Conservation (phyloP, 345 rosid genomes). For the Bruguiera gymnorhiza region DNA sequence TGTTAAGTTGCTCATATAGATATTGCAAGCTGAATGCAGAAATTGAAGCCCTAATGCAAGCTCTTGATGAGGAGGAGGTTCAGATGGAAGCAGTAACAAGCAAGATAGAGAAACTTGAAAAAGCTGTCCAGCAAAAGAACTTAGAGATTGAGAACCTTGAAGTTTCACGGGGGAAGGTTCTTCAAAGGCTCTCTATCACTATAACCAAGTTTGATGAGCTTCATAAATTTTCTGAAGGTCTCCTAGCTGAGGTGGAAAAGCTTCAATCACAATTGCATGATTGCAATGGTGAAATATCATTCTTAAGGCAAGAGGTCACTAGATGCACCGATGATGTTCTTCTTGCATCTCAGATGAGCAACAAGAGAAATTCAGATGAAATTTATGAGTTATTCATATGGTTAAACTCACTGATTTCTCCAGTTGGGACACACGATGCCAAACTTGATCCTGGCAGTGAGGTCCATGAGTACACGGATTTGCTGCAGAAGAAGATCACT, state of each 20-base stretch:
- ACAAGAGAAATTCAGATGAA: constrained; percentile 53
- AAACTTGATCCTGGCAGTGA: constrained; percentile 36
- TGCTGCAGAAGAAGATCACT: constrained; percentile 50
- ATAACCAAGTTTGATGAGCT: constrained; percentile 91
- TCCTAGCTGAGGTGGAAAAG: constrained; percentile 80
- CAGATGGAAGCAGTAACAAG: constrained; percentile 76
- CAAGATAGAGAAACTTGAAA: constrained; percentile 59
- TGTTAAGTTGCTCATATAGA: constrained; percentile 5
- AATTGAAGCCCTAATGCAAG: constrained; percentile 92
- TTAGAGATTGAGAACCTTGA: constrained; percentile 67
- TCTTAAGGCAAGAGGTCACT: constrained; percentile 95
- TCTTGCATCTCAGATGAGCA: constrained; percentile 60
- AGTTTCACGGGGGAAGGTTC: constrained; percentile 71
- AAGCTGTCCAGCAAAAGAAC: constrained; percentile 56
- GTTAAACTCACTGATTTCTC: constrained; percentile 55
- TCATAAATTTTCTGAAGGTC: constrained; percentile 76
- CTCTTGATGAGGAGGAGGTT: constrained; percentile 92
- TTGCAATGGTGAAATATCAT: constrained; percentile 85
- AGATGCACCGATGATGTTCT: constrained; percentile 89
- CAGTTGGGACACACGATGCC: constrained; percentile 37
- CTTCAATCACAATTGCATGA: constrained; percentile 83
- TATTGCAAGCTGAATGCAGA: constrained; percentile 41
- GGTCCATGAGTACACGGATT: constrained; percentile 54
- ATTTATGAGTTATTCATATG: constrained; percentile 53
- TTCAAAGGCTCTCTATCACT: constrained; percentile 79